These are phyloP conservation scores for Phytopythium sindhum DNA, from an alignment of 352 stramenopile genomes.

Conservation along the genomic window DNA sequence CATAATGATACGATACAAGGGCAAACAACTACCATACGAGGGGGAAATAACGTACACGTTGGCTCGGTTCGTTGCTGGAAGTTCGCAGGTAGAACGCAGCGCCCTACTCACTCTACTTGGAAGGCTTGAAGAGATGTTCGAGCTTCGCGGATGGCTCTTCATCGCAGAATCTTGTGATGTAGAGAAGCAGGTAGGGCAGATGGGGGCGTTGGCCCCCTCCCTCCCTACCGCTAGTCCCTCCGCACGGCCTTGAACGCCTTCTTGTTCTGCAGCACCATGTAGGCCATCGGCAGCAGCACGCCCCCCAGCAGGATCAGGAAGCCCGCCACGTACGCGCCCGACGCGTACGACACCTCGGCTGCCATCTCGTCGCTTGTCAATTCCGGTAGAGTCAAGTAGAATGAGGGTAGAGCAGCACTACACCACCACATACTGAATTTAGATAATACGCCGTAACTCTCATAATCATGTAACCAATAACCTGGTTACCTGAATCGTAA, in stretches of 20 bases:
- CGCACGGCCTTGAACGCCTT: constrained; percentile 85
- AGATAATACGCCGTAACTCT: neutral
- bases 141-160: neutral
- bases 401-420: too few relatives aligned
- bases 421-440: neutral
- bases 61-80: neutral
- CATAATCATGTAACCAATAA: neutral
- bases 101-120: neutral
- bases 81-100: neutral
- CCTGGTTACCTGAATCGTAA: neutral
- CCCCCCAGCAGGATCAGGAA: constrained; percentile 64
- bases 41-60: neutral
- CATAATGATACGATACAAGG: neutral
- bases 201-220: neutral
- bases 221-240: constrained; percentile 36
- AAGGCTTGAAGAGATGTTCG: neutral
- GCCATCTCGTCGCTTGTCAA: constrained; percentile 9
- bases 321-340: constrained; percentile 61
- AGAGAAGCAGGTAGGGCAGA: neutral
- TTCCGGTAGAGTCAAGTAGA: constrained; percentile 6
- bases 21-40: too few relatives aligned
- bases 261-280: constrained; percentile 87
- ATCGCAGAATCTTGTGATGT: neutral
- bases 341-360: constrained; percentile 64
- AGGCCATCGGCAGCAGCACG: constrained; percentile 74